Conservation (phyloP, 345 rosid species). For the Moricandia moricandioides region DNA sequence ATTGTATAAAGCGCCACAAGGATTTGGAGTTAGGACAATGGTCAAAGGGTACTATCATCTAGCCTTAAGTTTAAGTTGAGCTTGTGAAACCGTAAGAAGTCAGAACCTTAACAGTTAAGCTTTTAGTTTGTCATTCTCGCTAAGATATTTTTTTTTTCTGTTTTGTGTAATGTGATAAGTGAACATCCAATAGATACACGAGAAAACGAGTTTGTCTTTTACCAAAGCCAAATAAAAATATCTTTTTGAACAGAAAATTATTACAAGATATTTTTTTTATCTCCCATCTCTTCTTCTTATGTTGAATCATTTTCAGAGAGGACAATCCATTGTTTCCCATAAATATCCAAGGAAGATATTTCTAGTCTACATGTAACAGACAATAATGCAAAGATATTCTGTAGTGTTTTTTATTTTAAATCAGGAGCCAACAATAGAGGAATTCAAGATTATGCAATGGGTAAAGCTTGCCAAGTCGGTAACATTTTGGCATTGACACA, state of each 20-base stretch:
- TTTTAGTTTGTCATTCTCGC: conserved; percentile 24
- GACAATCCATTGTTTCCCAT: conserved; percentile 19
- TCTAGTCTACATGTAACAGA: conserved; percentile 7
- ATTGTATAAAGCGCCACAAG: not conserved
- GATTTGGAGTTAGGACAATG: not conserved
- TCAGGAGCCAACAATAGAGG: not conserved
- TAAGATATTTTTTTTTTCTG: conserved; percentile 5
- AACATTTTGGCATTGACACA: conserved; percentile 80
- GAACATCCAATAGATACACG: not conserved
- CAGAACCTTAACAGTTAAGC: conserved; percentile 7
- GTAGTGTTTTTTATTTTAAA: not conserved
- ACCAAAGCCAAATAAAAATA: conserved; percentile 1
- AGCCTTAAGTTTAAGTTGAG: conserved; percentile 2
- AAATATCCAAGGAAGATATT: conserved; percentile 30
- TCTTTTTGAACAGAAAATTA: not conserved
- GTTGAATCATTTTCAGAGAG: conserved; percentile 22
- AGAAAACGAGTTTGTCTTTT: not conserved
- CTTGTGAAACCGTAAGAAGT: not conserved
- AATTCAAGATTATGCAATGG: conserved; percentile 51
- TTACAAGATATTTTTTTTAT: conserved; percentile 12
- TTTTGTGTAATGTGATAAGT: not conserved
- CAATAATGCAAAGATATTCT: conserved; percentile 16
- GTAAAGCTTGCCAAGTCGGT: conserved; percentile 69
- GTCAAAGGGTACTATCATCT: conserved; percentile 1
- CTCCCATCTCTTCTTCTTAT: not conserved